Evolutionary conservation across 148 eudicot species (phyloP), one percentile per base, ranked within the genome.

Genomic region (Hydrangea macrophylla): DNA sequence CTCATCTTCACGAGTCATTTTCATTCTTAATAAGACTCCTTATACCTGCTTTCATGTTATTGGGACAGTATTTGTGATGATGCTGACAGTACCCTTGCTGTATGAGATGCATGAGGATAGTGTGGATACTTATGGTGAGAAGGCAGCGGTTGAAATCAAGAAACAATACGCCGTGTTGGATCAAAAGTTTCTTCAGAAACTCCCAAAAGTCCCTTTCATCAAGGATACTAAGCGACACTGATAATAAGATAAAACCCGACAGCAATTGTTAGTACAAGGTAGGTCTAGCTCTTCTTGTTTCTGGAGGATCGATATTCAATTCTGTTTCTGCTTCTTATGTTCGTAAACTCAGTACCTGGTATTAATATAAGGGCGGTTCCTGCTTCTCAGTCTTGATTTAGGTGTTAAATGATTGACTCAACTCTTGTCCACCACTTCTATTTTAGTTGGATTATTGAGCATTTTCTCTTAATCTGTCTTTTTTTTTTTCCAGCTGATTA

Each of bases 81-180:
- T 71, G 20, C 32, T 74, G 48, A 79, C 82, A 33, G 55, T 71
- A 69, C 82, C 82, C 24, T 28, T 62, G 58, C 40, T 79, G 65
- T 79, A 79, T 64, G 82, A 79, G 56, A 79, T 62, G 71, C 40
- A 79, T 45, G 81, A 75, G 67, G 72, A 71, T 48, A 30, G 11
- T 57, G 82, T 79, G 73, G 82, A 79, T 62, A 10, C 64, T 27
- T 79, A 75, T 59, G 82, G 70, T 40, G 55, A 55, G 28, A 66
- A 61, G 63, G 78, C 78, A 62, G 62, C n/a, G 37, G 20, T 10
- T 20, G 59, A 67, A 62, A 55, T 79, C 45, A 74, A 66, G 72
- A 75, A 25, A 44, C 79, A 75, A 36, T 75, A 75, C 70, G 64
- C 65, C 57, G 33, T 15, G 37, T 27, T 75, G 63, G 79, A 75